These are phyloP conservation scores for Pseudogymnoascus sp. DNA, from an alignment of 2,329 filamentous ascomycete genomes.

Conservation along the genomic window DNA sequence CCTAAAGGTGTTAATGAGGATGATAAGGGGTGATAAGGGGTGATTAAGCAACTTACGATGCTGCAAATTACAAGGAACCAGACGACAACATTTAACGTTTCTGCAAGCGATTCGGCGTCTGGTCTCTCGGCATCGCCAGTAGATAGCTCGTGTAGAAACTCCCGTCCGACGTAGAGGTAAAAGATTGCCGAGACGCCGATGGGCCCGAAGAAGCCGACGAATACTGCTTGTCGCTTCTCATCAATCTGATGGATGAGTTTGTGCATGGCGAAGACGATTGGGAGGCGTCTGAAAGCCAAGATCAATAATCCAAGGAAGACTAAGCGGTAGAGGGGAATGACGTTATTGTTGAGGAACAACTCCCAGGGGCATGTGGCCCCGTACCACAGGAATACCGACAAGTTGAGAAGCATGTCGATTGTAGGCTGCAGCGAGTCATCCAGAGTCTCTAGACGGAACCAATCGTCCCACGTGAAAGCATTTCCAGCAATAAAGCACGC, in stretches of 20 bases:
- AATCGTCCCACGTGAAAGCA: slow-evolving; percentile 82
- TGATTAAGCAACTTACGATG: slow-evolving; percentile 50
- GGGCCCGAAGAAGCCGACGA: slow-evolving; percentile 89
- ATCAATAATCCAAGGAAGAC: slow-evolving; percentile 67
- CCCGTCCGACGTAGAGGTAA: slow-evolving; percentile 74
- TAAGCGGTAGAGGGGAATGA: slow-evolving; percentile 67
- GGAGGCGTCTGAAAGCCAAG: slow-evolving; percentile 58
- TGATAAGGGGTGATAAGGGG: not conserved
- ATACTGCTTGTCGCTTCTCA: slow-evolving; percentile 65
- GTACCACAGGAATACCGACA: slow-evolving; percentile 82
- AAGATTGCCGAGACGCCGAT: slow-evolving; percentile 88
- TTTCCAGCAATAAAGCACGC: slow-evolving; percentile 89
- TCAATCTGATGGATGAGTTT: slow-evolving; percentile 75
- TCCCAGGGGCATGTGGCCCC: slow-evolving; percentile 77
- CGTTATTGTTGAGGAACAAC: slow-evolving; percentile 55
- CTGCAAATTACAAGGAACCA: slow-evolving; percentile 85
- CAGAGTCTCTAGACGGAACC: slow-evolving; percentile 78
- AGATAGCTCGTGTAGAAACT: slow-evolving; percentile 62
- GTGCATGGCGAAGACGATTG: slow-evolving; percentile 68
- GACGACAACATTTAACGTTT: slow-evolving; percentile 65
- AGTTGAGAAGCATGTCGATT: slow-evolving; percentile 85
- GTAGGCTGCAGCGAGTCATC: slow-evolving; percentile 86
- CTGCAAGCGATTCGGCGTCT: slow-evolving; percentile 60
- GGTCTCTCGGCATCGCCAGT: slow-evolving; percentile 54
- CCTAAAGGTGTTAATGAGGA: slow-evolving; percentile 32